Base-by-base conservation (phyloP, 2,329 filamentous ascomycete species). In the Ramularia collo-cygni region DNA sequence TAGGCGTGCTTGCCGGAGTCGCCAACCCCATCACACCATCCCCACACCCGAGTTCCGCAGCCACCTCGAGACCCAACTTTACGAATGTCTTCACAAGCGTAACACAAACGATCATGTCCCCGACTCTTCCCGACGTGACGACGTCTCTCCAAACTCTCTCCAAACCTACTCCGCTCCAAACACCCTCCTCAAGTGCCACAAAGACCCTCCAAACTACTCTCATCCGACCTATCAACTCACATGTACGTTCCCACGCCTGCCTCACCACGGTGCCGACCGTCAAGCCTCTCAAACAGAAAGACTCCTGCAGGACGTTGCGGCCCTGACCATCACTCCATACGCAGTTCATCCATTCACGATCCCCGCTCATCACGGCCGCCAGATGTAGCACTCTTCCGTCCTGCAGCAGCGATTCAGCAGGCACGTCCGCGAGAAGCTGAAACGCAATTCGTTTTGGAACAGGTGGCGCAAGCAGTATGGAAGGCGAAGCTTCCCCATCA, bases 301-400 rank as follows among this genome's bases (percentile, higher is more conserved):
- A 82, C 1, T 79, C 75, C 12, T 75, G 84, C 50, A 80, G 77
- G 58, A 89, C 83, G 45, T 83, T 77, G 43, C 76, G 77, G 2
- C 86, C 86, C 17, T 76, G 75, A 50, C 79, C 85, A 56, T 93
- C 85, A 1, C 81, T 85, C 86, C 86, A 93, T 1, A 83, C 82
- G 4, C 79, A 83, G 9, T 81, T 82, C 27, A 92, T 66, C 87
- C 87, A 94, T 7, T 80, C 70, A 14, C 82, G 77, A 58, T 90
- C 84, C 8, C 81, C 69, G 54, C 84, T 89, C 40, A 80, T 74
- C 2, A 83, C 77, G 55, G 93, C 93, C 1, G 82, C 84, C 31
- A 93, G 68, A 58, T 94, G 86, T 19, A 94, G 77, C 54, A 83
- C 83, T 1, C 79, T 84, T 49, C 88, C 86, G 57, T 92, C 85